A percentile compares a stretch with the other conserved stretches of the same genome.
phyloP scores from a whole-genome alignment of 345 rosid species.

The Arabidopsis suecica region DNA sequence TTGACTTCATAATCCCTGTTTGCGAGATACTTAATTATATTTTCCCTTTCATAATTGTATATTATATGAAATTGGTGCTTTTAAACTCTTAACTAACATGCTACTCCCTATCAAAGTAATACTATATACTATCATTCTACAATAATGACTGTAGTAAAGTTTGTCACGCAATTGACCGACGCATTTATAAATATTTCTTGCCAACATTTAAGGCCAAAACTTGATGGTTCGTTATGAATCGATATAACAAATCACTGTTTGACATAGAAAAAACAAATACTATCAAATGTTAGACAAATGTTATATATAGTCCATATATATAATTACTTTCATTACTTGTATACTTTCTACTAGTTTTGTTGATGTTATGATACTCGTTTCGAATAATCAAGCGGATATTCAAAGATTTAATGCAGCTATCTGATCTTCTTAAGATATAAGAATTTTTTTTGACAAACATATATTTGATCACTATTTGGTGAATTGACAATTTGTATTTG shows the following conservation, averaged over 20 bases:
- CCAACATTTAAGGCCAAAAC: background rate
- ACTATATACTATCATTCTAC: background rate
- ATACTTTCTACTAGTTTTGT: background rate
- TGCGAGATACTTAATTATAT: background rate
- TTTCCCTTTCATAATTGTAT: background rate
- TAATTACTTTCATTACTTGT: too few relatives aligned
- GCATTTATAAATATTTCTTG: background rate
- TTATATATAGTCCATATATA: too few relatives aligned
- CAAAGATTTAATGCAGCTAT: background rate
- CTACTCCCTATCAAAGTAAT: too few relatives aligned
- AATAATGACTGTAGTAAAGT: background rate
- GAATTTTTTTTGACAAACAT: too few relatives aligned
- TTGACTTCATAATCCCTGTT: background rate
- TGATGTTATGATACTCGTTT: background rate
- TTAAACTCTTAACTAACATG: background rate
- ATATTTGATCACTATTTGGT: too few relatives aligned
- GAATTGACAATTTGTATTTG: too few relatives aligned
- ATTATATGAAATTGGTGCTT: background rate
- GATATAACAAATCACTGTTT: background rate
- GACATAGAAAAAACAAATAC: too few relatives aligned
- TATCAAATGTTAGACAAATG: too few relatives aligned
- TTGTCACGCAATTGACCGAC: constrained; percentile 21
- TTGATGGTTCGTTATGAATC: background rate
- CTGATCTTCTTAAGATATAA: background rate
- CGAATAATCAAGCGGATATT: background rate